phyloP scores from a whole-genome alignment of 768 basidiomycete species.

The Lanmaoa pseudosensibilis region DNA sequence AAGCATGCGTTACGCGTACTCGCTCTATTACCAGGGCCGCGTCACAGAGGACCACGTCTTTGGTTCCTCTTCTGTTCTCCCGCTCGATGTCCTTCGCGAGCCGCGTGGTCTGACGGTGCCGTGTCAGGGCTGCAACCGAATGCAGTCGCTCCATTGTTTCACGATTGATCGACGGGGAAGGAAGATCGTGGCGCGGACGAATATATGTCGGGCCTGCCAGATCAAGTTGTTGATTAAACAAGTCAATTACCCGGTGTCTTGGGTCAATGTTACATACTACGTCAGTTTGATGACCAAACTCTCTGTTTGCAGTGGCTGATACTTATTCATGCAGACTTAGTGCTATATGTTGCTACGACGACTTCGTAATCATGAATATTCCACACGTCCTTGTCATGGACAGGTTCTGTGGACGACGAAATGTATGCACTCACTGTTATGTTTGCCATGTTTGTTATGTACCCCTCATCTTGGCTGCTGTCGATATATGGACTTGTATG shows the following conservation, averaged over 20 bases:
- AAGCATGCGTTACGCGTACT: constrained; percentile 32
- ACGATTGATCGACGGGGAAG: constrained; percentile 13
- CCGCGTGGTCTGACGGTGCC: constrained; percentile 25
- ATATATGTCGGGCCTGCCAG: constrained; percentile 30
- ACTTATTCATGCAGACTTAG: constrained; percentile 8
- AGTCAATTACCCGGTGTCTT: constrained; percentile 19
- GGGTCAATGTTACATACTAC: constrained; percentile 20
- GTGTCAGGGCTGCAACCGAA: constrained; percentile 27
- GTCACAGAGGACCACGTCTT: constrained; percentile 26
- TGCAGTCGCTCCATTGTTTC: constrained; percentile 33
- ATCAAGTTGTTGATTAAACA: constrained; percentile 32
- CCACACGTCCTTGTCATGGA: not conserved
- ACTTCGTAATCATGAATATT: constrained; percentile 1
- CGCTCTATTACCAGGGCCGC: constrained; percentile 30
- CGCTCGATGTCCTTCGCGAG: constrained; percentile 29
- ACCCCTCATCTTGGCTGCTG: not conserved
- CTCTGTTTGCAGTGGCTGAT: constrained; percentile 4
- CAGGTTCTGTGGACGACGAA: not conserved
- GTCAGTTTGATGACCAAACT: constrained; percentile 7
- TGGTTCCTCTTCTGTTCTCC: constrained; percentile 22
- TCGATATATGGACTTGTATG: constrained; percentile 1
- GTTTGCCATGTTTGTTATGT: not conserved
- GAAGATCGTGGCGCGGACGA: constrained; percentile 25
- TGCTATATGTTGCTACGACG: not conserved
- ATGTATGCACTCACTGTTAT: not conserved